A percentile compares a stretch with the other conserved stretches of the same genome.
Conservation (phyloP, 495 filamentous ascomycete species). For the Penicillium coffeae region DNA sequence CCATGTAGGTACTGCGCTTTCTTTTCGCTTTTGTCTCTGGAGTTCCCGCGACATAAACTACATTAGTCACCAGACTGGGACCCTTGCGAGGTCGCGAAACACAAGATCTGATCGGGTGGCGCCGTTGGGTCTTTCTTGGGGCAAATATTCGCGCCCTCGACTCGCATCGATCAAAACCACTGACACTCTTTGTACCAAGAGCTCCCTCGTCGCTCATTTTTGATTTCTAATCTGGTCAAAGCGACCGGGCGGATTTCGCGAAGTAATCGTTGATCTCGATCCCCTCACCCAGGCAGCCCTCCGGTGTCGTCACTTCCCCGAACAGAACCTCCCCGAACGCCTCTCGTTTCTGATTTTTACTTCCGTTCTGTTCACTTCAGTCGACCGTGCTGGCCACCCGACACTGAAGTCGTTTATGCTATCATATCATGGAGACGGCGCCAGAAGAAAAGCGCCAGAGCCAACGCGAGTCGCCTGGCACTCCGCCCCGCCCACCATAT, state of each 20-base stretch:
- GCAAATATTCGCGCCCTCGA: not conserved
- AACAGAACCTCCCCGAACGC: not conserved
- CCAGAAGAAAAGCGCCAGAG: slow-evolving; percentile 28
- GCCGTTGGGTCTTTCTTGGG: not conserved
- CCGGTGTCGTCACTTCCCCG: not conserved
- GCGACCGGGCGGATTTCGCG: too few relatives aligned
- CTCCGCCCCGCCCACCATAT: slow-evolving; percentile 45
- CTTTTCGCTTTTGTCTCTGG: too few relatives aligned
- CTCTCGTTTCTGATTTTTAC: not conserved
- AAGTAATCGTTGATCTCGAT: too few relatives aligned
- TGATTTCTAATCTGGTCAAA: too few relatives aligned
- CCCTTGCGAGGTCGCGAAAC: not conserved
- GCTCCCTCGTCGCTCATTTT: too few relatives aligned
- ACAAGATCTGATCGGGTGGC: not conserved
- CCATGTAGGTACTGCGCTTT: too few relatives aligned
- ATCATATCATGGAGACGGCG: slow-evolving; percentile 12
- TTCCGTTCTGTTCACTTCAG: not conserved
- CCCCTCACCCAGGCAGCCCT: not conserved
- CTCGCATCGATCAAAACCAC: too few relatives aligned
- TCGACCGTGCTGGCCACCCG: not conserved
- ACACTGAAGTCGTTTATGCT: not conserved
- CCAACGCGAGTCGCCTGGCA: slow-evolving; percentile 5
- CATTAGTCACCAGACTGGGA: too few relatives aligned
- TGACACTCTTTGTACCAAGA: not conserved
- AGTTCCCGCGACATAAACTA: too few relatives aligned